Base-by-base conservation (phyloP, 2,329 filamentous ascomycete genomes). In the Colletotrichum echinochloae region DNA sequence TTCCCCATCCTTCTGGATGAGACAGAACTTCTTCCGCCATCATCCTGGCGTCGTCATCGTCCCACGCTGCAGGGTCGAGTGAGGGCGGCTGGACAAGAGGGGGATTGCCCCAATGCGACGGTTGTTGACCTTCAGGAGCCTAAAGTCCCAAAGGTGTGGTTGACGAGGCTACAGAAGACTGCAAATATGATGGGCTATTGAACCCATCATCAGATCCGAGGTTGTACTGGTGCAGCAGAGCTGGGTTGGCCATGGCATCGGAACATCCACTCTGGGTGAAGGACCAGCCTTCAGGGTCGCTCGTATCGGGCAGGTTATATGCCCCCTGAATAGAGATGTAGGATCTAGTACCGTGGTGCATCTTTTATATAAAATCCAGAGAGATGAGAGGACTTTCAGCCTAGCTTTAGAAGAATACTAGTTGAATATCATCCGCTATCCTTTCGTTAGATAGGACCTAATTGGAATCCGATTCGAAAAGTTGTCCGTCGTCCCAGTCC, bases 381-480 rank as follows among this genome's bases (percentile, higher is more conserved):
- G 2, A 0, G 28, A 6, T 33, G 6, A 2, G 5, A 16, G 16
- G 14, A 35, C 12, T 14, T 14, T 6, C n/a, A 8, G 2, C 3
- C 23, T 20, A 5, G 52, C 9, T 55, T 7, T 28, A 9, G 7
- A 18, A 26, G 26, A 5, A 52, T 20, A 11, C 9, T 2, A 2
- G 6, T 12, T 14, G 18, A 7, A 2, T 11, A 20, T 33, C 1
- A 16, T 2, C 5, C 2, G 20, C 49, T 54, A 4, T 54, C 8
- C 11, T 20, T 7, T n/a, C 11, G 14, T 54, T 54, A n/a, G 28
- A 28, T 3, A 52, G 26, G 2, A 30, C 12, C 18, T 30, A 7
- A 11, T 3, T 0, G 26, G 11, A 30, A 37, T 2, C 11, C 5
- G 6, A 11, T 28, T 33, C 7, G 12, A 0, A 2, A 52, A 0